Percentiles rank a stretch among this genome's conserved stretches.
These are phyloP conservation scores for Cyclotella baltica DNA, from an alignment of 108 stramenopile genomes.

Conservation along the genomic window DNA sequence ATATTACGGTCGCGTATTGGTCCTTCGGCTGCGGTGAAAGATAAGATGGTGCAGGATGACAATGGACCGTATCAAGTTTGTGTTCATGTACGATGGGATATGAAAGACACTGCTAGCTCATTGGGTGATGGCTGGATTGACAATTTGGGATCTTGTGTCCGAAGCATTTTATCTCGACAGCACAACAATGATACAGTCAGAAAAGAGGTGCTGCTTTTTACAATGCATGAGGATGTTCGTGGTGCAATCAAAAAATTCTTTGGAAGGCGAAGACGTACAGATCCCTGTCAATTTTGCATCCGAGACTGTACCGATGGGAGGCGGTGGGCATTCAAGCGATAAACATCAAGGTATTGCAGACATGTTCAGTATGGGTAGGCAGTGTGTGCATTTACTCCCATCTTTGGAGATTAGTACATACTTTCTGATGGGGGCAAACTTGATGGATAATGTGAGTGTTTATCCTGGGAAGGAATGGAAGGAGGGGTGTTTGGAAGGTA, in stretches of 20 bases:
- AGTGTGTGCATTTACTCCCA: constrained; percentile 9
- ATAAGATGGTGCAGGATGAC: constrained; percentile 14
- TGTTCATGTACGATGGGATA: constrained; percentile 12
- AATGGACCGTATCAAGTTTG: constrained; percentile 18
- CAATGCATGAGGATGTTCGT: constrained; percentile 22
- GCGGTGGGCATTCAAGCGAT: neutral
- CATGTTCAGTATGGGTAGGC: constrained; percentile 14
- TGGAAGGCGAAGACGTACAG: neutral
- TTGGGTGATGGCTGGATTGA: constrained; percentile 12
- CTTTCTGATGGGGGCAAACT: constrained; percentile 10
- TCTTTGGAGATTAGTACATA: constrained; percentile 4
- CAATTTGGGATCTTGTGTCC: constrained; percentile 2
- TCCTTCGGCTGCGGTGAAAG: neutral
- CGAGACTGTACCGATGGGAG: neutral
- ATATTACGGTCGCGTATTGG: neutral
- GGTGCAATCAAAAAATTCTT: neutral
- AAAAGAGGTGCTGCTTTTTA: constrained; percentile 12
- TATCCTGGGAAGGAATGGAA: constrained; percentile 22
- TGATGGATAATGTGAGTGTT: constrained; percentile 16
- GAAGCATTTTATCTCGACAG: neutral
- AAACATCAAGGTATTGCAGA: constrained; percentile 13
- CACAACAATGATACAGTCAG: neutral
- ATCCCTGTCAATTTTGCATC: constrained; percentile 5
- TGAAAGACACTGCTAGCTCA: neutral
- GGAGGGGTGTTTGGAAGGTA: constrained; percentile 15